Conservation (phyloP, 2,329 filamentous ascomycete genomes). For the Colletotrichum endophyticum region DNA sequence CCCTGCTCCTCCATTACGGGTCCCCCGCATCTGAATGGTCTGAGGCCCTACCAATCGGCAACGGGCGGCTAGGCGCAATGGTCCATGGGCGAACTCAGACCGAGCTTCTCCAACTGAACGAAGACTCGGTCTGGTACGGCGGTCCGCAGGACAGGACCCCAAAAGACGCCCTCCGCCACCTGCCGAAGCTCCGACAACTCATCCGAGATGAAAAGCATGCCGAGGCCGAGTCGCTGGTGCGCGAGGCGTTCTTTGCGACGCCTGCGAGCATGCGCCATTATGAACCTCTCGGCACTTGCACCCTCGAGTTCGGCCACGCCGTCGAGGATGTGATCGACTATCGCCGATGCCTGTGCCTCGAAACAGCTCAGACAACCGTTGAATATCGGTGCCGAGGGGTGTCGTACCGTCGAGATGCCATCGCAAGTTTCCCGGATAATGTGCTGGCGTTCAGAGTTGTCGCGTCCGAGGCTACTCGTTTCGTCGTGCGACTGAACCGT, state of each 20-base stretch:
- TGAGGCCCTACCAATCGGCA: constrained; percentile 44
- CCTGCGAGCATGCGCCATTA: constrained; percentile 52
- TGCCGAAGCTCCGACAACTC: constrained; percentile 38
- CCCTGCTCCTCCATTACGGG: constrained; percentile 29
- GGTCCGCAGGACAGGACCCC: constrained; percentile 43
- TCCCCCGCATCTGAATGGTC: constrained; percentile 34
- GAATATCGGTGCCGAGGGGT: constrained; percentile 19
- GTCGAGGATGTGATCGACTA: constrained; percentile 16
- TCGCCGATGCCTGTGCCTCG: constrained; percentile 20
- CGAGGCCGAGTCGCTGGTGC: constrained; percentile 22
- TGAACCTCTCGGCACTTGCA: constrained; percentile 42
- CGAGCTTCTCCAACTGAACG: constrained; percentile 48
- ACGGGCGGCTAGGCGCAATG: constrained; percentile 44
- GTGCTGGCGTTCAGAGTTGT: constrained; percentile 24
- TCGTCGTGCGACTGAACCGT: constrained; percentile 36
- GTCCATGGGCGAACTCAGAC: constrained; percentile 37
- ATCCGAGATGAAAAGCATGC: constrained; percentile 35
- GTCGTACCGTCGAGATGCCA: constrained; percentile 25
- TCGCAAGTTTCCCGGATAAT: constrained; percentile 28
- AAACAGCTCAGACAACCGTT: constrained; percentile 1
- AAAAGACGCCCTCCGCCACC: constrained; percentile 33
- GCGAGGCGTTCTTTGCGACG: constrained; percentile 45
- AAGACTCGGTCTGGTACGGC: constrained; percentile 51
- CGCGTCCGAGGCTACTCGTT: constrained; percentile 20
- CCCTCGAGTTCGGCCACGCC: constrained; percentile 43